These are phyloP conservation scores for Epichloe sylvatica DNA, from an alignment of 2,329 filamentous ascomycete genomes.

Conservation along the genomic window DNA sequence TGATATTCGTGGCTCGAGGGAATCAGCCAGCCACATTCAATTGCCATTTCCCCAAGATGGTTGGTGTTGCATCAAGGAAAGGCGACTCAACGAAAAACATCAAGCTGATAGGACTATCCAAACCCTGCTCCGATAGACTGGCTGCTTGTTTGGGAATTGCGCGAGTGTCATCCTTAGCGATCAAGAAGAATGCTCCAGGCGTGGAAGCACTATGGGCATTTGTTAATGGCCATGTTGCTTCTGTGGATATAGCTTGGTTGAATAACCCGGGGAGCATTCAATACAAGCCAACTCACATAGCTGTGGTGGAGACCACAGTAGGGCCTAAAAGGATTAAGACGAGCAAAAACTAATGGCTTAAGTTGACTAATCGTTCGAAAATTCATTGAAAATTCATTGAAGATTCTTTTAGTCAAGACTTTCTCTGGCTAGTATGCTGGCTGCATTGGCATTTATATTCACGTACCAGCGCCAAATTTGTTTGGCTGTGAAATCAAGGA, in stretches of 20 bases:
- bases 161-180: conserved; percentile 49
- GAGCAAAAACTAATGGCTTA: neutral
- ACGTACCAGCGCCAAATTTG: too few species aligned
- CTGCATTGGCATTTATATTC: neutral
- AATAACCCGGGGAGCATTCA: conserved; percentile 9
- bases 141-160: conserved; percentile 45
- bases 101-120: conserved; percentile 49
- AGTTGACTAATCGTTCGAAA: neutral
- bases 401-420: neutral
- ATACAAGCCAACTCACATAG: conserved; percentile 22
- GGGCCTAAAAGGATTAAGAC: conserved; percentile 15
- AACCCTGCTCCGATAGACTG: conserved; percentile 42
- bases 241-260: conserved; percentile 42
- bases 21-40: conserved; percentile 45
- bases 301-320: conserved; percentile 20
- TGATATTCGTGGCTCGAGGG: conserved; percentile 44
- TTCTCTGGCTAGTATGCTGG: neutral
- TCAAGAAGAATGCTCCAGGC: conserved; percentile 42
- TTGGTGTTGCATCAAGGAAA: conserved; percentile 33
- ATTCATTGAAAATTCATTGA: neutral
- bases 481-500: too few species aligned
- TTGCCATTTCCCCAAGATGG: conserved; percentile 42
- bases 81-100: conserved; percentile 26
- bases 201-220: conserved; percentile 43
- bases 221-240: conserved; percentile 35